Evolutionary conservation across 371 early-diverging fungal species (phyloP), one percentile per base, ranked within the genome.

Genomic region (Gilbertella persicaria): DNA sequence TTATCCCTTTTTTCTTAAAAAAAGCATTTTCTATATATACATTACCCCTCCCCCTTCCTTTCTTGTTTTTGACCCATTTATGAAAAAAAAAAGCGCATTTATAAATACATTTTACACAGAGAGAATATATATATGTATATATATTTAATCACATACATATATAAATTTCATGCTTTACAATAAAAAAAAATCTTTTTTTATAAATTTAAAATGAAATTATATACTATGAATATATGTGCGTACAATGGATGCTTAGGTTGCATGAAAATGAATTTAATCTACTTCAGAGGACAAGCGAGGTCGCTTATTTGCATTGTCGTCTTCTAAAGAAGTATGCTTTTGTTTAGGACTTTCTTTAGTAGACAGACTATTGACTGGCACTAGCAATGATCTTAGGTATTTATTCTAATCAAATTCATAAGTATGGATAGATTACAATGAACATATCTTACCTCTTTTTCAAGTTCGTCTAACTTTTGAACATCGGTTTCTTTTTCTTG

Each of bases 401-500:
- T 50, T 49, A 26, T 60, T 60, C 61, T 60, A 60, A 12, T n/a
- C n/a, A 30, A 21, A 20, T n/a, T n/a, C n/a, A n/a, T n/a, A n/a
- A n/a, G n/a, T n/a, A n/a, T n/a, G n/a, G n/a, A n/a, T n/a, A n/a
- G n/a, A n/a, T n/a, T n/a, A n/a, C n/a, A n/a, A n/a, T n/a, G n/a
- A n/a, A 7, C 20, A 14, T 17, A 33, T 5, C 16, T 50, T 56
- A 67, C 71, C 58, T 75, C 75, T 46, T 69, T 56, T 46, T 75
- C 72, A 13, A 75, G 58, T 29, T 59, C 59, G 35, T 63, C 49
- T 37, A 75, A 24, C 38, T 67, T 69, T 14, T 61, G 50, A 9
- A 52, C 40, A 50, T 67, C 70, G 1, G 63, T 58, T 52, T 66
- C 64, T 49, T 75, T 75, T 52, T 75, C 75, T 42, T 60, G 53